Base-by-base conservation (phyloP, 2,329 filamentous ascomycete genomes). In the Ophiostoma angusticollis region DNA sequence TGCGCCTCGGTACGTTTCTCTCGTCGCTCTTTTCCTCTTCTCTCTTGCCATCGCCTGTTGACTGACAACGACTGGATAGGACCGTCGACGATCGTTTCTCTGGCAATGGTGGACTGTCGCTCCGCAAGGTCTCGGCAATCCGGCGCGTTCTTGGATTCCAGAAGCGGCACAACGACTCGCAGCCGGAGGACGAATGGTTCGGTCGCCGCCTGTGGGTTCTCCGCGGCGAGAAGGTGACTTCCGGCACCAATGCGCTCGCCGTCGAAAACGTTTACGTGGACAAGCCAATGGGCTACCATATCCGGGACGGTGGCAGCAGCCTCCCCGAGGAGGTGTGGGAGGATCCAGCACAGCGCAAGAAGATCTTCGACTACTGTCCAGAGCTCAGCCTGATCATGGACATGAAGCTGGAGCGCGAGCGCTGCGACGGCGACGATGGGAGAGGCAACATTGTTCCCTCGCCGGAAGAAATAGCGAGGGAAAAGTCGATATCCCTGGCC, bases 161-260 rank as follows among this genome's bases (percentile, higher is more conserved):
- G 45, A 54, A 55, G 16, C 62, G 70, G n/a, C 59, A 58, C 47
- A 68, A 69, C 52, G 54, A 70, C 49, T 62, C 62, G 9, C 58
- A 65, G 27, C 57, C 69, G 28, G 71, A 74, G 50, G 70, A 73
- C 40, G 62, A 69, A 42, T 75, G 71, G 71, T 68, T 72, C 42
- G 62, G 63, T 11, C 60, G 61, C 44, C 61, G 69, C 3, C 50
- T 74, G 19, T 62, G 60, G 36, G 50, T 62, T 24, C 51, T 71
- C 21, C 65, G 67, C 1, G 65, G 63, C 16, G 63, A 64, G 8
- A 65, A 60, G 41, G 63, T 73, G 17, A 65, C 70, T 2, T 48
- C 58, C 8, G 53, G 53, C 48, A 50, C 47, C 13, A 56, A 64
- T 13, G 59, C 61, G 28, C 60, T 73, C 36, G 59, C 66, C 3